A percentile compares a stretch with the other conserved stretches of the same genome.
phyloP scores from a whole-genome alignment of 352 stramenopile species.

The Globisporangium paddicum region DNA sequence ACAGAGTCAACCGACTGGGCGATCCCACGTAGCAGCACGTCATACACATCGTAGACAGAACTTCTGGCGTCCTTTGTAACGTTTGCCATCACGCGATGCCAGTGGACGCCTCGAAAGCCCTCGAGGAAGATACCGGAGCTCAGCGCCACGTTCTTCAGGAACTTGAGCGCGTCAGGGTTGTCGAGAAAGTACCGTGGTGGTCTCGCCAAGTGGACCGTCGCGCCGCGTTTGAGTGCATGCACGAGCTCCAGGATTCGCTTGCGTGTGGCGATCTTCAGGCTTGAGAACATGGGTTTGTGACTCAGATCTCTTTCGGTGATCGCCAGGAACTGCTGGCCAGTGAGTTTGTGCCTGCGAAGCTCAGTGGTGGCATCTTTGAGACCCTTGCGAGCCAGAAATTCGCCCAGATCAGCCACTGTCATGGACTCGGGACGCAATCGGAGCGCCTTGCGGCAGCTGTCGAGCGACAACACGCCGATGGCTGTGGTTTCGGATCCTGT shows the following conservation, averaged over 20 bases:
- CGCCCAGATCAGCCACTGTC: slow-evolving; percentile 34
- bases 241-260: slow-evolving; percentile 55
- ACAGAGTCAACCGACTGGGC: slow-evolving; percentile 33
- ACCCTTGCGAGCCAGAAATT: slow-evolving; percentile 52
- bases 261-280: slow-evolving; percentile 46
- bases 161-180: slow-evolving; percentile 45
- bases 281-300: slow-evolving; percentile 41
- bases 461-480: slow-evolving; percentile 54
- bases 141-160: slow-evolving; percentile 39
- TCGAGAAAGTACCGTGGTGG: slow-evolving; percentile 35
- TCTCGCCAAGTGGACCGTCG: slow-evolving; percentile 34
- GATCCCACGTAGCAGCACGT: slow-evolving; percentile 40
- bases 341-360: slow-evolving; percentile 34
- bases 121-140: slow-evolving; percentile 38
- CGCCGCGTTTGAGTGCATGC: slow-evolving; percentile 32
- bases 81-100: slow-evolving; percentile 40
- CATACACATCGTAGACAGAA: slow-evolving; percentile 52
- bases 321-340: slow-evolving; percentile 35
- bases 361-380: slow-evolving; percentile 42
- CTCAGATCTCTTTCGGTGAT: slow-evolving; percentile 50
- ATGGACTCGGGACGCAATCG: slow-evolving; percentile 53
- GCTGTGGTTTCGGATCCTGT: background rate
- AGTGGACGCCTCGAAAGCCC: slow-evolving; percentile 46
- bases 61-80: slow-evolving; percentile 30
- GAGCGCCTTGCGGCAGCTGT: slow-evolving; percentile 47